Evolutionary conservation across 164 flowering plant species (phyloP), one percentile per base, ranked within the genome.

Genomic region (Liriodendron chinense): DNA sequence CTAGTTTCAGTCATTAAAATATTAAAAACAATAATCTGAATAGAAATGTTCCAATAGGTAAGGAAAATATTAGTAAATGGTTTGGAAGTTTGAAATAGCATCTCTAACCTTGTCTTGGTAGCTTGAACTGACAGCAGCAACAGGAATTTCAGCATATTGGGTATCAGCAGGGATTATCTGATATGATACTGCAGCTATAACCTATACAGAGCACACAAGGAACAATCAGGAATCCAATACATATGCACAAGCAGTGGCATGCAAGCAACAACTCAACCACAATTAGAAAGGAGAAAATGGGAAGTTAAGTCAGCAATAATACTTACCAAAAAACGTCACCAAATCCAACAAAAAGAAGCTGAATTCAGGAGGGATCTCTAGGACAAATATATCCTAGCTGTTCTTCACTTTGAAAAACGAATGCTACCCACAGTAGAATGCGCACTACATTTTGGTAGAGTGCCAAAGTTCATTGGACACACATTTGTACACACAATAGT

Each of bases 131-230:
- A 94, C 94, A 76, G 92, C 95, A 81, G 92, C 87, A 74, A 94
- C 85, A 69, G 97, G 98, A 78, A 92, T 83, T 84, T 94, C 98
- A 64, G 96, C 97, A 91, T 82, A 85, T 23, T 87, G 94, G n/a
- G 89, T 88, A 70, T 94, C 98, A 70, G 89, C 87, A 64, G 94
- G 93, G 25, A 92, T 80, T 68, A 92, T 88, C 83, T 94, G 98
- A 78, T 84, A 92, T 65, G 92, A 91, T 47, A 89, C 77, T 75
- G 97, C 96, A 64, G 94, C 94, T 75, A 92, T 75, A 77, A 90
- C 92, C 98, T 94, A 82, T 25, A 79, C 3, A 70, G 48, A 72
- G n/a, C 16, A 63, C 62, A 74, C 14, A n/a, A 62, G 24, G 21
- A 65, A 65, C 21, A 72, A 70, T 6, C 65, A 78, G 43, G 70